A percentile compares a stretch with the other conserved stretches of the same genome.
phyloP scores from a whole-genome alignment of 73 alveolate genomes.

The Paramecium pentaurelia region DNA sequence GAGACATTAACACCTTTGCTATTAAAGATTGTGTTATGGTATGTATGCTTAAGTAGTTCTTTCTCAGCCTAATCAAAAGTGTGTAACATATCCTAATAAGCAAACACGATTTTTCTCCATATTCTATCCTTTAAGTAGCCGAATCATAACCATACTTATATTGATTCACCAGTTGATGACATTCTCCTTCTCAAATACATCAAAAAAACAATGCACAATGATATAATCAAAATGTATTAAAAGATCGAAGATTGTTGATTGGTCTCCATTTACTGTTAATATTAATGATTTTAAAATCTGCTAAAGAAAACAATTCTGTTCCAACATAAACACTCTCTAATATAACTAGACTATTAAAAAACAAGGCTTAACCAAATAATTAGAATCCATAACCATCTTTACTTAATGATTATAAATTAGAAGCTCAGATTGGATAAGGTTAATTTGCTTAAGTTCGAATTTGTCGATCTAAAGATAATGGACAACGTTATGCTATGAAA shows the following conservation, averaged over 20 bases:
- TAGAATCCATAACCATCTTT: not conserved
- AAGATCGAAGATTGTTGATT: not conserved
- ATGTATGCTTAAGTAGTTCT: slow-evolving; percentile 6
- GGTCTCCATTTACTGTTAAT: not conserved
- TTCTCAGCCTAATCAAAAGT: not conserved
- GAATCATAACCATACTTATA: not conserved
- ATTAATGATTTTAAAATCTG: not conserved
- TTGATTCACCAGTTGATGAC: not conserved
- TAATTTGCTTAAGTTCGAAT: slow-evolving; percentile 43
- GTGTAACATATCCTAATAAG: slow-evolving; percentile 18
- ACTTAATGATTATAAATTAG: not conserved
- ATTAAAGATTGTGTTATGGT: slow-evolving; percentile 10
- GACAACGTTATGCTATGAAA: slow-evolving; percentile 4
- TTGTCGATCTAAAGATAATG: not conserved
- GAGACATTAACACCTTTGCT: not conserved
- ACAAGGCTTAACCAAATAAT: not conserved
- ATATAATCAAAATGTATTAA: not conserved
- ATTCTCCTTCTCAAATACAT: not conserved
- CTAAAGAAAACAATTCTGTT: not conserved
- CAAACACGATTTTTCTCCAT: slow-evolving; percentile 23
- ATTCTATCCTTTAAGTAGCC: not conserved
- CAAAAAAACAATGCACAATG: not conserved
- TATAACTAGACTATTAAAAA: not conserved
- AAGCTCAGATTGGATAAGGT: slow-evolving; percentile 6
- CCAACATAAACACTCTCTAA: not conserved